Evolutionary conservation across 2,329 filamentous ascomycete genomes (phyloP).

Genomic region (Mollisia scopiformis): DNA sequence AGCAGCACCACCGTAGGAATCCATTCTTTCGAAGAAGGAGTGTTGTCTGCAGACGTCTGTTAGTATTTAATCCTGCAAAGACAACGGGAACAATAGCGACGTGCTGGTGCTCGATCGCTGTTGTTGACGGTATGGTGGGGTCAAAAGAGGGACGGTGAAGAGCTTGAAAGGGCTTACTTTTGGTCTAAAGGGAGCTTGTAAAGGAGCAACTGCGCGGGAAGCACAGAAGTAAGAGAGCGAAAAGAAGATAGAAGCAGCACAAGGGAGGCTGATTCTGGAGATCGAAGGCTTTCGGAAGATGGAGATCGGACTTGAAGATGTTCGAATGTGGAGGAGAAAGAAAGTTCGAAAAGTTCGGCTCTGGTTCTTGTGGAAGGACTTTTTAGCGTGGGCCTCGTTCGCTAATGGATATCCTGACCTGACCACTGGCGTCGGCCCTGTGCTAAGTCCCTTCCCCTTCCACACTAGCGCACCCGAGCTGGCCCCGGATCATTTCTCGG

Average conservation of each 20-base stretch:
- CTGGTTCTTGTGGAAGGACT: slow-evolving; percentile 4
- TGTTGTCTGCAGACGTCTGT: slow-evolving; percentile 15
- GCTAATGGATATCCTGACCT: no score
- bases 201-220: slow-evolving; percentile 13
- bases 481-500: no score
- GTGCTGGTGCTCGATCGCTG: not conserved
- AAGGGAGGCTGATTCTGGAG: slow-evolving; percentile 7
- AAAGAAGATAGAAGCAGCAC: slow-evolving; percentile 12
- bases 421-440: no score
- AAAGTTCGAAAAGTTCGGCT: slow-evolving; percentile 14
- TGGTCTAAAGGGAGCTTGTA: not conserved
- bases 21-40: slow-evolving; percentile 32
- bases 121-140: slow-evolving; percentile 18
- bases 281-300: not conserved
- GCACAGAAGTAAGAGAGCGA: slow-evolving; percentile 17
- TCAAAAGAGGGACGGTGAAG: slow-evolving; percentile 22
- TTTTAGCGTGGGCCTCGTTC: no score
- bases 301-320: not conserved
- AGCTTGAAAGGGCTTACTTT: slow-evolving; percentile 10
- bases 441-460: no score
- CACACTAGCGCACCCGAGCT: no score
- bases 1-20: slow-evolving; percentile 33
- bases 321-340: not conserved
- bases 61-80: slow-evolving; percentile 1
- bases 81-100: not conserved